Evolutionary conservation across 1,284 basidiomycete genomes (phyloP).

Genomic region (Veloporphyrellus conicus): DNA sequence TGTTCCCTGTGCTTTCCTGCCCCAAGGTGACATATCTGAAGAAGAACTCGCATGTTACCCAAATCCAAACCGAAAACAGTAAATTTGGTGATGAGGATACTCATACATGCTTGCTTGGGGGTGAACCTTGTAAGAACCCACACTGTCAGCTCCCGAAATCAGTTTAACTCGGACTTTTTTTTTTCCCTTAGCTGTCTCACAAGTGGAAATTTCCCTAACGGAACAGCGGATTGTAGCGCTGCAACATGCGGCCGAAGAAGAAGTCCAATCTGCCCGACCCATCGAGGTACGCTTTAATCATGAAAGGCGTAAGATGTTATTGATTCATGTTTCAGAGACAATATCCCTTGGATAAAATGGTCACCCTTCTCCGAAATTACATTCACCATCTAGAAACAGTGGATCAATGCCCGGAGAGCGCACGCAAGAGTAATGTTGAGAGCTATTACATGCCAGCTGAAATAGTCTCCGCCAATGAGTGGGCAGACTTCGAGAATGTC

Average conservation of each 20-base stretch:
- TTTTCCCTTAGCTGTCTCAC: constrained; percentile 49
- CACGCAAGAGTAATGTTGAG: constrained; percentile 30
- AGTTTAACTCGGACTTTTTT: background rate
- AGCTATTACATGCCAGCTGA: constrained; percentile 66
- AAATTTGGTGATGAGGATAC: constrained; percentile 90
- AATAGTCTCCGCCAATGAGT: constrained; percentile 64
- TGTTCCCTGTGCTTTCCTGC: constrained; percentile 72
- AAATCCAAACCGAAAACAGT: constrained; percentile 44
- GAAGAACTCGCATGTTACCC: constrained; percentile 46
- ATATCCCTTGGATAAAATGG: constrained; percentile 47
- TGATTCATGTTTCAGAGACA: constrained; percentile 24
- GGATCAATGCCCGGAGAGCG: constrained; percentile 39
- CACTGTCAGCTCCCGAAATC: constrained; percentile 3
- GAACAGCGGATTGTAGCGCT: constrained; percentile 53
- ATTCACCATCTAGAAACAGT: constrained; percentile 50
- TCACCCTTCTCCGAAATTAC: constrained; percentile 58
- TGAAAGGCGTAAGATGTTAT: background rate
- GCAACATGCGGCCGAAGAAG: constrained; percentile 32
- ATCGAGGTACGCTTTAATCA: constrained; percentile 17
- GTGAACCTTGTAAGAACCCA: constrained; percentile 58
- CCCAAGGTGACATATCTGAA: constrained; percentile 85
- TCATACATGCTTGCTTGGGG: constrained; percentile 81
- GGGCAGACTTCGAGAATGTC: constrained; percentile 84
- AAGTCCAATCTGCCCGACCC: constrained; percentile 6
- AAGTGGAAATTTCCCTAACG: constrained; percentile 69